These are phyloP conservation scores for Capronia americana DNA, from an alignment of 2,329 filamentous ascomycete genomes.

Conservation along the genomic window DNA sequence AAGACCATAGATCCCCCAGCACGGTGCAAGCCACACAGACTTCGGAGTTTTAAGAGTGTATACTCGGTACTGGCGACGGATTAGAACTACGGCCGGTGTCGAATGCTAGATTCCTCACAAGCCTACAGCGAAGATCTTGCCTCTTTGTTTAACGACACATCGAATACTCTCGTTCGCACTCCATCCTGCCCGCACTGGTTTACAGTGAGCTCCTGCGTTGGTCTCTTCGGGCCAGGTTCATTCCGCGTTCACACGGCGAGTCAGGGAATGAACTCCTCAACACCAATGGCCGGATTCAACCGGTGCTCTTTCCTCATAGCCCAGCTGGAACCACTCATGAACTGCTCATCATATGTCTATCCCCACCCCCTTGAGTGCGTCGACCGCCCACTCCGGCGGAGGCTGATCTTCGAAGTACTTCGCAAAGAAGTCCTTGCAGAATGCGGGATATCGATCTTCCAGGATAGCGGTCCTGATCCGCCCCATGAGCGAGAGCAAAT, in stretches of 20 bases:
- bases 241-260: neutral
- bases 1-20: neutral
- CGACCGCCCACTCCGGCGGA: constrained; percentile 84
- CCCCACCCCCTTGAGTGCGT: constrained; percentile 77
- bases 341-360: constrained; percentile 64
- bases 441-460: constrained; percentile 78
- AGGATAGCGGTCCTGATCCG: constrained; percentile 77
- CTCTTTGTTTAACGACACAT: neutral
- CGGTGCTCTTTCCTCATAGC: neutral
- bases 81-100: neutral
- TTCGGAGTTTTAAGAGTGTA: neutral
- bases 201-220: too few relatives aligned
- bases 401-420: constrained; percentile 71
- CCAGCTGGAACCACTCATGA: neutral
- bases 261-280: neutral
- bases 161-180: neutral
- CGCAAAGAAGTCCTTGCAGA: constrained; percentile 78
- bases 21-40: neutral
- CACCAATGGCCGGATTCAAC: neutral
- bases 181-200: neutral
- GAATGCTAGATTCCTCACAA: neutral
- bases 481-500: constrained; percentile 84
- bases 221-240: neutral
- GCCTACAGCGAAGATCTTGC: neutral
- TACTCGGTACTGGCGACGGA: too few relatives aligned